Evolutionary conservation across 208 protist genomes (phyloP).

Genomic region (Leishmania lainsoni): DNA sequence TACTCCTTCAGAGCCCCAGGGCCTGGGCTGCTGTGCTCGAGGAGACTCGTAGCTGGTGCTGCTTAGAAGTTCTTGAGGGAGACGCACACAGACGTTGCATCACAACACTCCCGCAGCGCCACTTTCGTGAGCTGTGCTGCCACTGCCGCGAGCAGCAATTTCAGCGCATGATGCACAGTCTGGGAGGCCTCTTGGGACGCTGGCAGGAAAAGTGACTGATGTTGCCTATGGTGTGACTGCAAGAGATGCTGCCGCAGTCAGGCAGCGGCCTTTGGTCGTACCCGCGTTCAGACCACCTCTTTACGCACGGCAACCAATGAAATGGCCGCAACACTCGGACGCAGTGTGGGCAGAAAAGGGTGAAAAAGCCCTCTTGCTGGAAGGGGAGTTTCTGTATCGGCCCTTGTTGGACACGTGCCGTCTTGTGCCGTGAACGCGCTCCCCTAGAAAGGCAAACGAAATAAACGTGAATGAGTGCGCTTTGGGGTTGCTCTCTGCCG

Average conservation of each 20-base stretch:
- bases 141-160: slow-evolving; percentile 11
- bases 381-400: neutral
- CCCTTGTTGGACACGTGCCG: neutral
- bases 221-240: neutral
- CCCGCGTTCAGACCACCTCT: neutral
- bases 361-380: neutral
- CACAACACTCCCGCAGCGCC: slow-evolving; percentile 12
- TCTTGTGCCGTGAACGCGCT: neutral
- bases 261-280: neutral
- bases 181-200: slow-evolving; percentile 4
- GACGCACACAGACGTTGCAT: slow-evolving; percentile 20
- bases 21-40: neutral
- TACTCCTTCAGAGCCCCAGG: neutral
- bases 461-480: neutral
- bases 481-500: neutral
- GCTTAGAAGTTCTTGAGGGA: slow-evolving; percentile 13
- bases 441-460: neutral
- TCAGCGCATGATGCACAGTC: slow-evolving; percentile 15
- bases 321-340: neutral
- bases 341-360: neutral
- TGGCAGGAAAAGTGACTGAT: neutral
- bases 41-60: neutral
- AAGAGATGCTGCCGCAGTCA: neutral
- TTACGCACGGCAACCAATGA: neutral
- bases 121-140: slow-evolving; percentile 18